A percentile compares a stretch with the other conserved stretches of the same genome.
These are phyloP conservation scores for Daldinia sp. DNA, from an alignment of 2,329 filamentous ascomycete species.

Conservation along the genomic window DNA sequence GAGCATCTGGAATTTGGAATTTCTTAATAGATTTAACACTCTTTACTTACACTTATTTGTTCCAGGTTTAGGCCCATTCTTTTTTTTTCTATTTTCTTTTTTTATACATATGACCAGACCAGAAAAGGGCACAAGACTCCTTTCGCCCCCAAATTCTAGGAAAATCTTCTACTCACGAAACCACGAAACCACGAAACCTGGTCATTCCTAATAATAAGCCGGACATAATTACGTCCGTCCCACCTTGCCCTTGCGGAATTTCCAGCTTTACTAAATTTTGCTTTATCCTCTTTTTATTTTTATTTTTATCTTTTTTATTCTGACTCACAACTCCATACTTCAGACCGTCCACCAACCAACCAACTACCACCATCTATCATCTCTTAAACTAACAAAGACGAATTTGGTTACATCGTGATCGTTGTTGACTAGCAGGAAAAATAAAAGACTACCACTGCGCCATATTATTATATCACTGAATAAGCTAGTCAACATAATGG, in stretches of 20 bases:
- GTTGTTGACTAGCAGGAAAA: slow-evolving; percentile 10
- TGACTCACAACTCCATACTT: slow-evolving; percentile 10
- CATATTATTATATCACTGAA: slow-evolving; percentile 15
- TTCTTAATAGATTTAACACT: slow-evolving; percentile 16
- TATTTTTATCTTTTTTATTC: too few species aligned
- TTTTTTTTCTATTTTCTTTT: slow-evolving; percentile 5
- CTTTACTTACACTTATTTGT: slow-evolving; percentile 15
- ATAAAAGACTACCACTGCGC: slow-evolving; percentile 8
- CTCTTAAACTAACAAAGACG: slow-evolving; percentile 1
- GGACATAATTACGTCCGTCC: slow-evolving; percentile 32
- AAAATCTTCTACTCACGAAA: slow-evolving; percentile 23
- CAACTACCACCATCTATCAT: too few species aligned
- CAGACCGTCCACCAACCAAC: slow-evolving; percentile 6
- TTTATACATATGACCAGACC: slow-evolving; percentile 28
- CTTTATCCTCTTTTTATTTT: slow-evolving; percentile 13
- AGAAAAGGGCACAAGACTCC: slow-evolving; percentile 17
- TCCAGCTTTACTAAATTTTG: slow-evolving; percentile 11
- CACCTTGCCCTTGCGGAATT: slow-evolving; percentile 13
- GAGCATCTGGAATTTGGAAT: slow-evolving; percentile 16
- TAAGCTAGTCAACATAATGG: slow-evolving; percentile 50
- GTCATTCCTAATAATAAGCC: slow-evolving; percentile 34
- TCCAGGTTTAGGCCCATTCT: slow-evolving; percentile 25
- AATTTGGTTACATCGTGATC: slow-evolving; percentile 15
- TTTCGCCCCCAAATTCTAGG: slow-evolving; percentile 31
- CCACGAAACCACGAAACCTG: too few species aligned